Evolutionary conservation across 1,139 yeast genomes (phyloP), one percentile per base, ranked within the genome.

Genomic region (Geotrichum fermentans): DNA sequence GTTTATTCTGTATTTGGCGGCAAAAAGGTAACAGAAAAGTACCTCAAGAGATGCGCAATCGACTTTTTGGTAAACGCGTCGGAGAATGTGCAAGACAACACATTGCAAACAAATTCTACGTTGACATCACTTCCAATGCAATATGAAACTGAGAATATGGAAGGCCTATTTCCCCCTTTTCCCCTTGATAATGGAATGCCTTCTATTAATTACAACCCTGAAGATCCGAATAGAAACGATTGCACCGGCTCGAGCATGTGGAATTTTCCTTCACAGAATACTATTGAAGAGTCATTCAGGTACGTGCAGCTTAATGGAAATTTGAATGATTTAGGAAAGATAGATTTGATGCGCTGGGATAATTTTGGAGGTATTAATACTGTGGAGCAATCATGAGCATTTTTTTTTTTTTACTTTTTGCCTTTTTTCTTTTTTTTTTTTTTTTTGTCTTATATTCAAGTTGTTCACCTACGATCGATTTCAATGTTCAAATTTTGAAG

Each of bases 1-100:
- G 62, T 62, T 6, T 61, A 61, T 4, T 61, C 61, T 36, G 63
- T 62, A n/a, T 62, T 62, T 58, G 66, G 65, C 33, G 66, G 66
- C 21, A 53, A 57, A 29, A 58, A 55, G 36, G 57, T 58, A 55
- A 62, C 64, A n/a, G 65, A 62, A 44, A 58, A 51, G 26, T 62
- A 62, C 49, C 46, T 62, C 55, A 55, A 56, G 34, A 58, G 62
- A 45, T 60, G 62, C 32, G 57, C 63, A 1, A 64, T 62, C 14
- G 55, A 59, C 1, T 61, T 59, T 39, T 18, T 50, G 32, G 45
- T 50, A 8, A 50, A 50, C 14, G 21, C 45, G 11, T 20, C 39
- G 4, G 16, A 18, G 8, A 10, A 24, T 24, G 28, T 24, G 28
- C 8, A 6, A 10, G 10, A 6, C 28, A 24, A 24, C 8, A 6